A percentile compares a stretch with the other conserved stretches of the same genome.
Conservation (phyloP, 2,329 filamentous ascomycete species). For the Verticillium isaacii region DNA sequence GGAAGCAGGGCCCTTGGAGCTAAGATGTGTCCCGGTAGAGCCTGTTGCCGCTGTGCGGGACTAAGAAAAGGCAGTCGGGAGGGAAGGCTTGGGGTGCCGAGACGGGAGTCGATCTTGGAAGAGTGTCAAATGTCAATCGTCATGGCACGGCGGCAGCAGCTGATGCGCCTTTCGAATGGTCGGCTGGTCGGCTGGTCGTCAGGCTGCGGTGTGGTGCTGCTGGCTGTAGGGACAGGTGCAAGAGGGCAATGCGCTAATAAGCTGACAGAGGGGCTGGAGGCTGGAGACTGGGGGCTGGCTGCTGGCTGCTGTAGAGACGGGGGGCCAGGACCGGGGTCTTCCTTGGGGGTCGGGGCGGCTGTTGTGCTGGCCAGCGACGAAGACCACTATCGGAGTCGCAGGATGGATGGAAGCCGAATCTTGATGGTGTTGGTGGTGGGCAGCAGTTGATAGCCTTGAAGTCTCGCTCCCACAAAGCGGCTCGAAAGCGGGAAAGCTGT, state of each 20-base stretch:
- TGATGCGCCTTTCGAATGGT: not conserved
- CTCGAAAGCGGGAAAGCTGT: not conserved
- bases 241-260: not conserved
- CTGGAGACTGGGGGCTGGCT: not conserved
- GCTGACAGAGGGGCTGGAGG: not conserved
- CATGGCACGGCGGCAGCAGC: not conserved
- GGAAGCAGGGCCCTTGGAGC: conserved; percentile 7
- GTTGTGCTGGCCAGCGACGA: not conserved
- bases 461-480: not conserved
- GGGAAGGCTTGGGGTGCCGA: not conserved
- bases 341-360: not conserved
- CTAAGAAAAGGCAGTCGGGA: not conserved
- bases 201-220: not conserved
- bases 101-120: conserved; percentile 3
- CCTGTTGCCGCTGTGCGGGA: not conserved
- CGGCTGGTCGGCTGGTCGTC: not conserved
- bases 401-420: not conserved
- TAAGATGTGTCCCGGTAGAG: not conserved
- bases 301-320: not conserved
- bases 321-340: not conserved
- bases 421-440: not conserved
- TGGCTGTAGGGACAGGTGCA: not conserved
- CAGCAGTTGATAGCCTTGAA: not conserved
- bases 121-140: not conserved
- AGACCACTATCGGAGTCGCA: not conserved